Percentiles rank a stretch among this genome's conserved stretches.
These are phyloP conservation scores for Penicillium sumatraense DNA, from an alignment of 2,329 filamentous ascomycete species.

Conservation along the genomic window DNA sequence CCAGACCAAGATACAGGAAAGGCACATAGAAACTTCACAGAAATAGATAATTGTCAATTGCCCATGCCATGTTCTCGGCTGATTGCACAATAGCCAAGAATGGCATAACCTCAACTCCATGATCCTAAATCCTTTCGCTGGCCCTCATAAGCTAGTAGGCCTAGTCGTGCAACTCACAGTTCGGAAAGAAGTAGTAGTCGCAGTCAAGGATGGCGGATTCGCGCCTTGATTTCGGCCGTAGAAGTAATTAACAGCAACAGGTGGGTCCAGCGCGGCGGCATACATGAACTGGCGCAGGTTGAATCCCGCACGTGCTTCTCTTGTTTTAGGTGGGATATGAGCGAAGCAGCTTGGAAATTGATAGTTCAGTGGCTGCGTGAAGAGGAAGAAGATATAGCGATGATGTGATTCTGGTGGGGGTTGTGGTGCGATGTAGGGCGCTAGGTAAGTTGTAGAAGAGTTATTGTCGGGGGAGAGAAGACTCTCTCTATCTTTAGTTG, in stretches of 20 bases:
- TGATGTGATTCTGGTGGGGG: slow-evolving; percentile 32
- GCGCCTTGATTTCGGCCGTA: slow-evolving; percentile 36
- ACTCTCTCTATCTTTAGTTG: background rate
- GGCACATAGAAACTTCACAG: too few relatives aligned
- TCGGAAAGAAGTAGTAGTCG: slow-evolving; percentile 26
- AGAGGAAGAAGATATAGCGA: slow-evolving; percentile 39
- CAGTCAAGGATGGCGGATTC: slow-evolving; percentile 5
- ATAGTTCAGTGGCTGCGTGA: slow-evolving; percentile 29
- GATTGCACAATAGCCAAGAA: too few relatives aligned
- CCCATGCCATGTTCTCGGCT: too few relatives aligned
- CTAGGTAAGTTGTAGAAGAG: background rate
- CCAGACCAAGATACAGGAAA: too few relatives aligned
- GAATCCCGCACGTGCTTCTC: slow-evolving; percentile 35
- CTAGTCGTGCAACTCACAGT: slow-evolving; percentile 16
- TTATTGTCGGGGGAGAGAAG: slow-evolving; percentile 2
- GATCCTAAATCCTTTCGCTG: too few relatives aligned
- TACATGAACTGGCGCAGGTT: slow-evolving; percentile 39
- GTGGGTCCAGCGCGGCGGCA: slow-evolving; percentile 33
- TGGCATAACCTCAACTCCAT: too few relatives aligned
- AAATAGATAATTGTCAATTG: too few relatives aligned
- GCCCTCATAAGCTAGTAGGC: background rate
- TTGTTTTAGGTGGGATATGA: slow-evolving; percentile 33
- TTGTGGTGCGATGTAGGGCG: slow-evolving; percentile 35
- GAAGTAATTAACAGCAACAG: slow-evolving; percentile 46
- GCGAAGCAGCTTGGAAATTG: slow-evolving; percentile 36